These are phyloP conservation scores for Aureobasidium subglaciale DNA, from an alignment of 2,329 filamentous ascomycete species.

Conservation along the genomic window DNA sequence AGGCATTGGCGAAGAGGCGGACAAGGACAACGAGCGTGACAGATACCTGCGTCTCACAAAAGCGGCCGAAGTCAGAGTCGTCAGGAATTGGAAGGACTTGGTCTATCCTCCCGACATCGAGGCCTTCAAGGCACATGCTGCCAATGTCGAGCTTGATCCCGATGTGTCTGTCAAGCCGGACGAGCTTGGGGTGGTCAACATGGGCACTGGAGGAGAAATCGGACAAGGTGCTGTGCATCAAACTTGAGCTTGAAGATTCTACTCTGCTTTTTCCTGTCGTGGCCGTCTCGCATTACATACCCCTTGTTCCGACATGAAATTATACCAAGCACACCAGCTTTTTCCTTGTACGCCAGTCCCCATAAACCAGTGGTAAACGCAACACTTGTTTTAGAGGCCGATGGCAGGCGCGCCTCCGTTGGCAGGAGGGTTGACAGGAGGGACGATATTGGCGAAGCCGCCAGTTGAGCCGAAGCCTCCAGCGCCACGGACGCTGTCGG, in stretches of 20 bases:
- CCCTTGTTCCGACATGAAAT: background rate
- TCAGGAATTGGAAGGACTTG: constrained; percentile 65
- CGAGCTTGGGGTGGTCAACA: constrained; percentile 71
- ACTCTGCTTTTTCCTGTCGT: background rate
- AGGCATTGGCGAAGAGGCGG: constrained; percentile 34
- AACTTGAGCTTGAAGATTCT: constrained; percentile 34
- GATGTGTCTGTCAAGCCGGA: constrained; percentile 48
- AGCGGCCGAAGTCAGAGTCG: constrained; percentile 80
- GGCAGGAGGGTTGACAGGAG: constrained; percentile 21
- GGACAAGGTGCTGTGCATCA: constrained; percentile 42
- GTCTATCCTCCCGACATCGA: constrained; percentile 59
- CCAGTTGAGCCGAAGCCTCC: constrained; percentile 92
- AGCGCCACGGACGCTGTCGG: constrained; percentile 82
- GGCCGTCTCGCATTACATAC: background rate
- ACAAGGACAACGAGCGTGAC: constrained; percentile 45
- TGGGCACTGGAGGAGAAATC: constrained; percentile 54
- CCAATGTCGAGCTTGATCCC: constrained; percentile 11
- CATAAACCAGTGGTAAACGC: background rate
- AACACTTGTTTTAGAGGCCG: background rate
- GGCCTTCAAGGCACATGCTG: constrained; percentile 48
- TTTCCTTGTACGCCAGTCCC: background rate
- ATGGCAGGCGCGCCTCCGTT: background rate
- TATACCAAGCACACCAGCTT: background rate
- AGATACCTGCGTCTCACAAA: constrained; percentile 65
- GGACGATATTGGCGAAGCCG: constrained; percentile 29